phyloP scores from a whole-genome alignment of 257 asterid species.

The Solanum chilense region DNA sequence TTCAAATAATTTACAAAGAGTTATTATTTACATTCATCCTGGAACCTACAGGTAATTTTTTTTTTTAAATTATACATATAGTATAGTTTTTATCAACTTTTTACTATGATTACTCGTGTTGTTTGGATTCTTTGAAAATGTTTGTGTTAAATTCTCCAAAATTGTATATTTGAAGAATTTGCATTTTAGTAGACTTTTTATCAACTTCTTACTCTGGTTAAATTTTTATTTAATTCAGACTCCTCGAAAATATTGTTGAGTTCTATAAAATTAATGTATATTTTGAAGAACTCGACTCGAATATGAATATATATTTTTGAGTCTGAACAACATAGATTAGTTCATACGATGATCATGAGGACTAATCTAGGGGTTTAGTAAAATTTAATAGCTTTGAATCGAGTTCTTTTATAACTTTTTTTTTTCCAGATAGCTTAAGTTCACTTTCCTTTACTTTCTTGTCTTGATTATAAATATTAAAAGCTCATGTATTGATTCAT shows the following conservation, averaged over 20 bases:
- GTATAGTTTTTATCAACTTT: not conserved
- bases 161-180: not conserved
- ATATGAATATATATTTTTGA: not conserved
- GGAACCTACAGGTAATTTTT: slow-evolving; percentile 60
- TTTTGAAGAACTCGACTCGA: accelerated
- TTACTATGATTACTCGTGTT: not conserved
- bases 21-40: slow-evolving; percentile 62
- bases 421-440: not conserved
- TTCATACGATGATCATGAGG: not conserved
- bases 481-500: not conserved
- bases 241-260: not conserved
- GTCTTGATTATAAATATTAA: not conserved
- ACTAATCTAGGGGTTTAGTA: not conserved
- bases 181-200: too few relatives aligned
- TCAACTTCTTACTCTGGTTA: not conserved
- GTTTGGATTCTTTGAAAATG: not conserved
- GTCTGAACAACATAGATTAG: not conserved
- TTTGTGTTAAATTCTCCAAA: not conserved
- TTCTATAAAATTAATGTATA: not conserved
- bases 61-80: not conserved
- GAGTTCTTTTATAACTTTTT: too few relatives aligned
- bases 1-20: slow-evolving; percentile 22
- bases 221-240: accelerated
- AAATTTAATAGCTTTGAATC: not conserved
- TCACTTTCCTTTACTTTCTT: not conserved